Conservation (phyloP, 805 yeast species). For the Candida piceae region DNA sequence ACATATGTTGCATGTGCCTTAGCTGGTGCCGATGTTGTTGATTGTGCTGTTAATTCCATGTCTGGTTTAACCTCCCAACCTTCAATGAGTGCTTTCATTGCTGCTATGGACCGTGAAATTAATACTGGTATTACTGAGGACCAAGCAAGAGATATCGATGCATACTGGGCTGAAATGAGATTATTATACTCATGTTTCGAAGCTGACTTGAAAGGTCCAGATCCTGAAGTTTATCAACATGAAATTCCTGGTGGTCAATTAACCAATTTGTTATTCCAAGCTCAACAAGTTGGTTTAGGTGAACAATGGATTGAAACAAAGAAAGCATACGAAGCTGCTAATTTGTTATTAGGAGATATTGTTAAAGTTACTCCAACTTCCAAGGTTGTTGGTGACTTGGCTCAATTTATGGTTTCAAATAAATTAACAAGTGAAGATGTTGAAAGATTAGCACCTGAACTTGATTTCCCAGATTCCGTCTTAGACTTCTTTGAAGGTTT, state of each 20-base stretch:
- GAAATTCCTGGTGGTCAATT: conserved; percentile 99
- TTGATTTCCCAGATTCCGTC: conserved; percentile 98
- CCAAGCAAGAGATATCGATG: conserved; percentile 76
- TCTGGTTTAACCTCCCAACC: conserved; percentile 99
- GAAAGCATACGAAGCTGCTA: conserved; percentile 89
- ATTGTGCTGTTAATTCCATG: conserved; percentile 95
- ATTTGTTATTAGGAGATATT: conserved; percentile 86
- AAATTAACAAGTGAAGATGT: conserved; percentile 84
- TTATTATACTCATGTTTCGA: conserved; percentile 93
- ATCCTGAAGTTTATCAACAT: conserved; percentile 97
- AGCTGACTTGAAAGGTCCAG: conserved; percentile 98
- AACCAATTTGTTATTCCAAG: conserved; percentile 97
- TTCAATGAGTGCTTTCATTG: conserved; percentile 85
- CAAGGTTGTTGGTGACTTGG: conserved; percentile 99
- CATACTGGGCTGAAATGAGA: conserved; percentile 99
- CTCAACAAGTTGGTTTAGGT: conserved; percentile 97
- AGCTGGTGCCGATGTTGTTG: conserved; percentile 98
- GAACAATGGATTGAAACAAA: conserved; percentile 95
- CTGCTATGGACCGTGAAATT: conserved; percentile 84
- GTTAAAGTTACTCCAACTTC: conserved; percentile 99
- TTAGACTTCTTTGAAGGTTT: conserved; percentile 98
- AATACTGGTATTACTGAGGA: conserved; percentile 65
- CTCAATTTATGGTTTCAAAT: conserved; percentile 99
- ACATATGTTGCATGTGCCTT: conserved; percentile 90
- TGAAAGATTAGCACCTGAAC: conserved; percentile 74